Evolutionary conservation across 768 basidiomycete genomes (phyloP).

Genomic region (Suillus americanus): DNA sequence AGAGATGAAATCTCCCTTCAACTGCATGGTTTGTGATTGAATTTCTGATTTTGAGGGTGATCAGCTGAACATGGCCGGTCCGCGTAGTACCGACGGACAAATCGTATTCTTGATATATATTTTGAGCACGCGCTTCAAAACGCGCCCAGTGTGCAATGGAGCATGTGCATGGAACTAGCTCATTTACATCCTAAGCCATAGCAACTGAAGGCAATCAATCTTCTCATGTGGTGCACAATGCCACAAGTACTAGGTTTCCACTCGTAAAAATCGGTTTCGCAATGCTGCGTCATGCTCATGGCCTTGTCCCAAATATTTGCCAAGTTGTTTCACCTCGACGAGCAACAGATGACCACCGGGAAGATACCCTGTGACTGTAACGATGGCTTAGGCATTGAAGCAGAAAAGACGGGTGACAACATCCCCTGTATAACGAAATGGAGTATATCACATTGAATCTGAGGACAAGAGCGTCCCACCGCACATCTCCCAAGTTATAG

Average conservation of each 20-base stretch:
- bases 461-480: background rate
- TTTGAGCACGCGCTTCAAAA: background rate
- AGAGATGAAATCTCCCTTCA: background rate
- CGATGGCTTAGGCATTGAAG: background rate
- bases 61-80: constrained; percentile 1
- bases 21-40: background rate
- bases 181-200: background rate
- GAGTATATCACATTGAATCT: background rate
- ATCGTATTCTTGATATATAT: background rate
- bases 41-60: background rate
- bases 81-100: background rate
- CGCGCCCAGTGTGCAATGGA: background rate
- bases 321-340: background rate
- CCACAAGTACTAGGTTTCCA: background rate
- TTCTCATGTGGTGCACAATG: background rate
- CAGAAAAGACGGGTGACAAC: background rate
- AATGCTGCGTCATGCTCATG: background rate
- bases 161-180: background rate
- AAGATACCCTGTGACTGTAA: background rate
- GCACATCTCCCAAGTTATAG: background rate
- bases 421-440: background rate
- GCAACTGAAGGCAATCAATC: background rate
- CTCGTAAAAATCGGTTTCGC: background rate
- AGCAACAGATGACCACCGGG: background rate
- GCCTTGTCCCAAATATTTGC: background rate